Evolutionary conservation across 1,284 basidiomycete genomes (phyloP), one percentile per base, ranked within the genome.

Genomic region (Calocybe gambosa): DNA sequence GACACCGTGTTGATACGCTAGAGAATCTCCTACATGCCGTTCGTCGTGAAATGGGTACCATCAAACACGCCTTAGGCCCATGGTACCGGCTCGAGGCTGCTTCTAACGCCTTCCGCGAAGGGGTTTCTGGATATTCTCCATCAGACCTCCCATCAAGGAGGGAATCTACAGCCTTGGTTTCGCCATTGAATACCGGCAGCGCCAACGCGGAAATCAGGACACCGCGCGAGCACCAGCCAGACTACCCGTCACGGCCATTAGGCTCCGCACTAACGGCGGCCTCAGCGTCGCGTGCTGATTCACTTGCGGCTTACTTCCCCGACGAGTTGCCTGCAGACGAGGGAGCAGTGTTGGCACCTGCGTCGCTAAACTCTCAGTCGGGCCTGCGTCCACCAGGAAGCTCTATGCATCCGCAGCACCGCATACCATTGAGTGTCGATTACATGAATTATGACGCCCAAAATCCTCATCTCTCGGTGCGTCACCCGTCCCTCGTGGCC

Each of bases 51-150:
- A 63, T 85, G 55, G 64, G 65, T 10, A 62, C 63, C 6, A 64
- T 77, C 23, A 75, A 74, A 55, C 59, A 56, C 12, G 72, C 71
- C 4, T 60, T 88, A n/a, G 82, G 82, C 0, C 84, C 85, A 0
- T 88, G 85, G 85, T 77, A 73, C 55, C 40, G 42, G 28, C 31
- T 35, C 12, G 13, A 38, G 10, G 45, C 46, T 37, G 55, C 47
- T 19, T 39, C 46, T 5, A 42, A 26, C 18, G 28, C 25, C 13
- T 35, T 23, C 16, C 37, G 39, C n/a, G 60, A 62, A 16, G 43
- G 42, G 18, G 48, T 54, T 28, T 50, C 56, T 42, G 56, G 48
- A 13, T 57, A 62, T 38, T 36, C 63, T 19, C 56, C 58, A 10
- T 16, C 50, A 1, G 52, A 54, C n/a, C 16, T 57, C 21, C 60